Evolutionary conservation across 2,329 filamentous ascomycete species (phyloP).

Genomic region (Botrytis pseudocinerea): DNA sequence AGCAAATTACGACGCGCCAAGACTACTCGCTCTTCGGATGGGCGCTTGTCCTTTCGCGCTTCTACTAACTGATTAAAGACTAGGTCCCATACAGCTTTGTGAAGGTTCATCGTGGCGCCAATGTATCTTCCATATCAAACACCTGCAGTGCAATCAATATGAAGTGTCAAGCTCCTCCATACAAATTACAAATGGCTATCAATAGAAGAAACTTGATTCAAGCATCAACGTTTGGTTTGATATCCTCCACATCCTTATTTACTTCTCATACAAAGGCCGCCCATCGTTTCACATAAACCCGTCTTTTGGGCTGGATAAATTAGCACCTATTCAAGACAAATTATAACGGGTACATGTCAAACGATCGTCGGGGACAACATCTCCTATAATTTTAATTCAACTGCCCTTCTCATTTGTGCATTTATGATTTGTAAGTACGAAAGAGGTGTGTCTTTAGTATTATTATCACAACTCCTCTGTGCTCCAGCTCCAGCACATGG

Average conservation of each 20-base stretch:
- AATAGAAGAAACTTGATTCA: neutral
- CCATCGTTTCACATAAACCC: neutral
- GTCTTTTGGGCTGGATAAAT: neutral
- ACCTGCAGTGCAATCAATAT: neutral
- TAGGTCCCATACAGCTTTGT: too few relatives aligned
- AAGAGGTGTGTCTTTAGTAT: neutral
- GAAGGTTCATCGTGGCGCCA: neutral
- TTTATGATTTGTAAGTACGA: too few relatives aligned
- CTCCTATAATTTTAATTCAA: neutral
- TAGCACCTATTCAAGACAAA: neutral
- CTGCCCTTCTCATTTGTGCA: neutral
- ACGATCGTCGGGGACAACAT: neutral
- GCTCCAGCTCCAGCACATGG: neutral
- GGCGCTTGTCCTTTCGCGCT: constrained; percentile 12
- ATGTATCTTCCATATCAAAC: neutral
- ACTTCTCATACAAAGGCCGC: neutral
- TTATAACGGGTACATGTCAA: neutral
- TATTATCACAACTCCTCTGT: neutral
- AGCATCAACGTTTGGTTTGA: neutral
- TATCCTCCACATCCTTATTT: neutral
- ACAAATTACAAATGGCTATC: neutral
- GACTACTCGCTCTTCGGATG: neutral
- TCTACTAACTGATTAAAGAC: neutral
- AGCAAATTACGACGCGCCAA: constrained; percentile 21
- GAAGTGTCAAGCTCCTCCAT: neutral